Conservation (phyloP, 139 green algal genomes). For the Monoraphidium neglectum region DNA sequence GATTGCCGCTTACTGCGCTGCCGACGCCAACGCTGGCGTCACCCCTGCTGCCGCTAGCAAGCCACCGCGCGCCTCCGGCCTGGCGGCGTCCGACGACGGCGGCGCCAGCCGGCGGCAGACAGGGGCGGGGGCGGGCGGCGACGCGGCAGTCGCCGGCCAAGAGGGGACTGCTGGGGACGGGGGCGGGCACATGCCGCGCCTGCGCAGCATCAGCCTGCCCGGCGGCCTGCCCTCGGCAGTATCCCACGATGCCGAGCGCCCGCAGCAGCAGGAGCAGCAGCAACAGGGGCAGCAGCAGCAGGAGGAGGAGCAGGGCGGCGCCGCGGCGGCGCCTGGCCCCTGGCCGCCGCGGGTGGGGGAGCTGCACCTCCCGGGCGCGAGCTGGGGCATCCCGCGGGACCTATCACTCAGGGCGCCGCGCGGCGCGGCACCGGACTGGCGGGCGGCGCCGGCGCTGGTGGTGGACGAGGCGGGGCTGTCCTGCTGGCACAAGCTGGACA, state of each 20-base stretch:
- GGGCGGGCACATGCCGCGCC: not conserved
- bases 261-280: not conserved
- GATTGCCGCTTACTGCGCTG: conserved; percentile 1
- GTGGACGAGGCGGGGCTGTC: conserved; percentile 9
- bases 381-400: conserved; percentile 30
- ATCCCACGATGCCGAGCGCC: not conserved
- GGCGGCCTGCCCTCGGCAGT: too few species aligned
- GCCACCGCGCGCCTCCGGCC: not conserved
- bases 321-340: not conserved
- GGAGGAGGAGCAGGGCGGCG: not conserved
- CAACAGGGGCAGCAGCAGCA: not conserved
- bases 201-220: not conserved
- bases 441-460: not conserved
- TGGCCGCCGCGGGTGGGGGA: conserved; percentile 3
- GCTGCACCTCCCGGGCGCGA: conserved; percentile 22
- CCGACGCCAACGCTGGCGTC: not conserved
- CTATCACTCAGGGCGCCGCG: not conserved
- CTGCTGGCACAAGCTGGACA: conserved; percentile 45
- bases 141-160: too few species aligned
- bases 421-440: not conserved
- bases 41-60: not conserved
- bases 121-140: too few species aligned
- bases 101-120: too few species aligned
- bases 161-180: too few species aligned
- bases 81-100: not conserved